Evolutionary conservation across 192 early-diverging fungal genomes (phyloP).

Genomic region (Phycomyces nitens): DNA sequence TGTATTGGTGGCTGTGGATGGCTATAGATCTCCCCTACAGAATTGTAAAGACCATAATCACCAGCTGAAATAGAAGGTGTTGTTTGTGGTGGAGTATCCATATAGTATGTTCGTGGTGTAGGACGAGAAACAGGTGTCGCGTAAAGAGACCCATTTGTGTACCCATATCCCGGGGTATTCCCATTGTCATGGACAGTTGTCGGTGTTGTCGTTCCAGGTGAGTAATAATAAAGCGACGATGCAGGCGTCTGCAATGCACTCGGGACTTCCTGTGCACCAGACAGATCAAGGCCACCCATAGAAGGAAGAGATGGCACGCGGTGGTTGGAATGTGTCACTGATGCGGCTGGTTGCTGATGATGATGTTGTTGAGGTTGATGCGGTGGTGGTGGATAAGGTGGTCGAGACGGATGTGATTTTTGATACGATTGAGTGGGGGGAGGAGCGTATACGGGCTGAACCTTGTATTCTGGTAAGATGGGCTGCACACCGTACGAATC

Average conservation of each 20-base stretch:
- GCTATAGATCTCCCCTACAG: background rate
- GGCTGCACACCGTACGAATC: background rate
- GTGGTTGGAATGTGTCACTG: background rate
- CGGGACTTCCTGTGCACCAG: background rate
- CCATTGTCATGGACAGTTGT: background rate
- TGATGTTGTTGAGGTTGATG: background rate
- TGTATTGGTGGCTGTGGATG: background rate
- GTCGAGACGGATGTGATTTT: constrained; percentile 4
- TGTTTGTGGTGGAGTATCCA: constrained; percentile 1
- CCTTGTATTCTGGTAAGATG: background rate
- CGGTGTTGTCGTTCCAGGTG: background rate
- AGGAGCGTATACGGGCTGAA: background rate
- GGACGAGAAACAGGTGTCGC: background rate
- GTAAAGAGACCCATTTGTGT: background rate
- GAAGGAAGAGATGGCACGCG: background rate
- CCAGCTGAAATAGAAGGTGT: background rate
- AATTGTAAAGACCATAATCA: background rate
- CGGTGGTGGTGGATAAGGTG: background rate
- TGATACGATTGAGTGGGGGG: background rate
- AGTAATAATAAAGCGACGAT: background rate
- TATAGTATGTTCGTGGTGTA: background rate
- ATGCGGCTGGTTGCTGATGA: background rate
- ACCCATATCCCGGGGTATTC: background rate
- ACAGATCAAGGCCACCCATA: background rate
- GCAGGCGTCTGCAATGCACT: background rate